Percentiles rank a stretch among this genome's conserved stretches.
phyloP scores from a whole-genome alignment of 2,329 filamentous ascomycete species.

The Aspergillus persii region DNA sequence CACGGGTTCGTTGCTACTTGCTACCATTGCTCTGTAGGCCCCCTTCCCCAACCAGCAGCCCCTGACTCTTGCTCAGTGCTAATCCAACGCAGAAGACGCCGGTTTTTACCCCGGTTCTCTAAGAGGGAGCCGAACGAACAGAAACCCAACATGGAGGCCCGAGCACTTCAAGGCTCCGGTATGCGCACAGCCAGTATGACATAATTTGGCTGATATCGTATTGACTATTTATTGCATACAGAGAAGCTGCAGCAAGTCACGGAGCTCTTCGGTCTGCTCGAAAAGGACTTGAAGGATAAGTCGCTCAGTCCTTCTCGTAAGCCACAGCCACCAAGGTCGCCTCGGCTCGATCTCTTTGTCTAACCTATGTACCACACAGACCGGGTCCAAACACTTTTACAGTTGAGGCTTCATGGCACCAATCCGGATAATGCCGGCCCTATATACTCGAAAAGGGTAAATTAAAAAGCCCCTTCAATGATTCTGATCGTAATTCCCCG shows the following conservation, averaged over 20 bases:
- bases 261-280: constrained; percentile 61
- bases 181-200: constrained; percentile 6
- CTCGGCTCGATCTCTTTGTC: constrained; percentile 2
- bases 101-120: background rate
- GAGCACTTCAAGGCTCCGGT: constrained; percentile 28
- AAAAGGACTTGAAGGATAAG: constrained; percentile 60
- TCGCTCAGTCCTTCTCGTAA: constrained; percentile 60
- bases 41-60: background rate
- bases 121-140: background rate
- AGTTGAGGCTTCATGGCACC: constrained; percentile 77
- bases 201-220: background rate
- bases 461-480: constrained; percentile 12
- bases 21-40: background rate
- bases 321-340: background rate
- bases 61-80: background rate
- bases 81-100: background rate
- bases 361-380: constrained; percentile 25
- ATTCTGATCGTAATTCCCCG: background rate
- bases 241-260: constrained; percentile 68
- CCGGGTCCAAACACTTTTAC: constrained; percentile 46
- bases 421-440: constrained; percentile 70
- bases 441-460: constrained; percentile 77
- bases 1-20: background rate
- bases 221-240: constrained; percentile 32
- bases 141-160: constrained; percentile 22